Evolutionary conservation across 2,329 filamentous ascomycete species (phyloP), one percentile per base, ranked within the genome.

Genomic region (Thelonectria blattea): DNA sequence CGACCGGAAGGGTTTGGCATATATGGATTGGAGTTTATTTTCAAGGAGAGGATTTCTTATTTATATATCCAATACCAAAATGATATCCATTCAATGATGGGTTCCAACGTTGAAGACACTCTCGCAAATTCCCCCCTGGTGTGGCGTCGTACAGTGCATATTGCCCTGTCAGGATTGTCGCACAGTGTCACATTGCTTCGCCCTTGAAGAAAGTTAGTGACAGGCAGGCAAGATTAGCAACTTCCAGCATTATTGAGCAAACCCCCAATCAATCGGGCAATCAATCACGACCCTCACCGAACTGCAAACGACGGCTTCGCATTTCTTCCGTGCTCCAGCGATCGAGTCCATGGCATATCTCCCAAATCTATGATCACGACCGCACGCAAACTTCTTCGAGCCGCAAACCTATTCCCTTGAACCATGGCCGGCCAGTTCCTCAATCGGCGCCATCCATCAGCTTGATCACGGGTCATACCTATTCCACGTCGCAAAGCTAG

Each of bases 391-490:
- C 48, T 15, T 10, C 47, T 22, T 27, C 55, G 17, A 60, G 42
- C 53, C 56, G 49, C 60, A 61, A 52, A 24, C 61, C 41, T 55
- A 50, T 52, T 51, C 49, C 45, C 50, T 57, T 24, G 7, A 65
- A 68, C 63, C 66, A 72, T 72, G 70, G 70, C 68, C 62, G 47
- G 56, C 67, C 58, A 55, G 58, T 58, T 54, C 49, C 56, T 63
- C 55, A 59, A 62, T 63, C 65, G 57, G 68, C 68, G 64, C 62
- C 58, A 64, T 59, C 62, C 58, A 62, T 57, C 58, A 66, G 60
- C 68, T 63, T 64, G 65, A 70, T 70, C 64, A 67, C 66, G 61
- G 63, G 65, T 68, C 49, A 48, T 24, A 24, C 22, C 22, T 24
- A 24, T 56, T 52, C 43, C 53, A 58, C 58, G 49, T 64, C 56